Evolutionary conservation across 441 rosid genomes (phyloP), one percentile per base, ranked within the genome.

Genomic region (Erodium chrysanthum): DNA sequence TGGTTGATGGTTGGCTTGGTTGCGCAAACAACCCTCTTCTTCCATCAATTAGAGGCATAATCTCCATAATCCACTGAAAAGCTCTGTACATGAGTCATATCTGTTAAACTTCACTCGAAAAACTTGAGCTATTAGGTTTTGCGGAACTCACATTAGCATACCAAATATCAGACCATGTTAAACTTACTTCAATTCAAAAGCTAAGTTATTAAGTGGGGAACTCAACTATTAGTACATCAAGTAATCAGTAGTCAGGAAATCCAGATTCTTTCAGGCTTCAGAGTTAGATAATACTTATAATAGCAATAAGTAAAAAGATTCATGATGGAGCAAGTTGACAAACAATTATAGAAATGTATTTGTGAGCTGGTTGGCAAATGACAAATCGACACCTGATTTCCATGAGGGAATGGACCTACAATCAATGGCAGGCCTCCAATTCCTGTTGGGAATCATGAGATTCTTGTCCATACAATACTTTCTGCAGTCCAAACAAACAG

Each of bases 1-100:
- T 54, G 46, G 64, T 11, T 64, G 71, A 23, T 76, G 68, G 74
- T 29, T 29, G n/a, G n/a, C n/a, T n/a, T n/a, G n/a, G n/a, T n/a
- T n/a, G n/a, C 0, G 50, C 10, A 42, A 42, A 42, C 3, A 10
- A 42, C 50, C 2, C 14, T 42, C 50, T 42, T 42, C n/a, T n/a
- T 40, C 46, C 46, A 9, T 1, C n/a, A 10, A 42, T 42, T 42
- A 42, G 50, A 11, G 50, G n/a, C 50, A 11, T 4, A 10, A 10
- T 42, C 14, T 42, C 50, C 15, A 42, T 27, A 1, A 27, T 27
- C 4, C 4, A 27, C 4, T 1, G 31, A 27, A 1, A 27, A 27
- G 31, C 4, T 27, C 31, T 27, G 31, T 27, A 27, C 31, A 27
- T 27, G 31, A 27, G 31, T n/a, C n/a, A n/a, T n/a, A n/a, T n/a